Evolutionary conservation across 2,329 filamentous ascomycete species (phyloP), one percentile per base, ranked within the genome.

Genomic region (Fusarium paranaense): DNA sequence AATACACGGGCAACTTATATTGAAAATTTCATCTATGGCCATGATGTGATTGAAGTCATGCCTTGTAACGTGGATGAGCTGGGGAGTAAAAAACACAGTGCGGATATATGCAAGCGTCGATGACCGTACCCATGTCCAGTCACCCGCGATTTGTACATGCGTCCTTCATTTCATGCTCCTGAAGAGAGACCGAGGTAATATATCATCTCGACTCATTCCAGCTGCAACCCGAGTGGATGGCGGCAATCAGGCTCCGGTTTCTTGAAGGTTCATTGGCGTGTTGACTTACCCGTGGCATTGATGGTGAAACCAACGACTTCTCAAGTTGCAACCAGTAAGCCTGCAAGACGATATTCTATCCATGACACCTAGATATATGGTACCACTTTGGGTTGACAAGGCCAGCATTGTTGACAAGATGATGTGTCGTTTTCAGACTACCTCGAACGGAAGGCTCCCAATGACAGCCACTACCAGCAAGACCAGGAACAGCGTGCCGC

Each of bases 141-240:
- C 10, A 8, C 18, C 7, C 27, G 1, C 47, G 18, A 52, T 32
- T 52, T 52, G 3, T 7, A 52, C 6, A 52, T 14, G 27, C 6
- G 27, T 52, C 47, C 27, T 13, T 32, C 5, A 18, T 13, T 11
- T 30, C 25, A 18, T 4, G 5, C 25, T 30, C 25, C 27, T 52
- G 8, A n/a, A 20, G 27, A 20, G n/a, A 32, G 6, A n/a, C 4
- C 10, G 8, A 25, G 22, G 14, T 52, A n/a, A 14, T n/a, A 30
- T 52, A 52, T 18, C 4, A 20, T 20, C 47, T 32, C 10, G 6
- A 32, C 10, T 32, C 20, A 52, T n/a, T 32, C 9, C 6, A 4
- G 47, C 18, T 20, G 27, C 87, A 88, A 61, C 85, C 87, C 0
- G 80, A 83, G 0, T 87, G 97, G 83, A 98, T 96, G 0, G 85